phyloP scores from a whole-genome alignment of 805 yeast species.

The Ogataea pilisensis region DNA sequence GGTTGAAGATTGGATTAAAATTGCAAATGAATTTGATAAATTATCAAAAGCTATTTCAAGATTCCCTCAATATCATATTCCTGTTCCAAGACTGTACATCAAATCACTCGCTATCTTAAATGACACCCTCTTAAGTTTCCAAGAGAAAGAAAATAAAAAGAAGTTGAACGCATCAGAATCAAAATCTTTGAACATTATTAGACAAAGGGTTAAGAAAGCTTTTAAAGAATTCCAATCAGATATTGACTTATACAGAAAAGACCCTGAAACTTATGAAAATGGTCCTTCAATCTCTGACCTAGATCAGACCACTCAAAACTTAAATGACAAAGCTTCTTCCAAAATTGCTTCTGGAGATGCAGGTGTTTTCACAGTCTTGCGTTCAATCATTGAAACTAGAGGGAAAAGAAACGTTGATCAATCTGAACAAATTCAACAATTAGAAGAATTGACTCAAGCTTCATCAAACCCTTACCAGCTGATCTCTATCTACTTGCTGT shows the following conservation, averaged over 20 bases:
- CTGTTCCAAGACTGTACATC: constrained; percentile 69
- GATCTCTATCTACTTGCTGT: constrained; percentile 71
- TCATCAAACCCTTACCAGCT: constrained; percentile 64
- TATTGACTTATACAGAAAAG: constrained; percentile 55
- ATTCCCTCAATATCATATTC: constrained; percentile 70
- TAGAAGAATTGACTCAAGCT: constrained; percentile 58
- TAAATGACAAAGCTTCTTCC: no score
- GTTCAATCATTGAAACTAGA: constrained; percentile 77
- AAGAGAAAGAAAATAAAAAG: constrained; percentile 51
- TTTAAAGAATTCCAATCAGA: constrained; percentile 62
- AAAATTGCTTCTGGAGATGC: no score
- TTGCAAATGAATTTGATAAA: constrained; percentile 74
- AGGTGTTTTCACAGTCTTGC: constrained; percentile 67
- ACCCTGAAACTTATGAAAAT: constrained; percentile 70
- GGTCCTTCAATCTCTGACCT: constrained; percentile 35
- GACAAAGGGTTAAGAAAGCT: constrained; percentile 83
- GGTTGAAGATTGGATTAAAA: constrained; percentile 74
- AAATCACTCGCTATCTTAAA: constrained; percentile 69
- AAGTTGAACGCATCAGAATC: constrained; percentile 79
- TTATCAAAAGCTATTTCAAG: constrained; percentile 62
- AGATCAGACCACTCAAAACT: constrained; percentile 30
- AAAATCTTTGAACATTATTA: constrained; percentile 80
- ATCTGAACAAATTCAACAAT: constrained; percentile 64
- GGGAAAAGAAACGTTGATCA: constrained; percentile 94
- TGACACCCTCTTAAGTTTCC: constrained; percentile 51